Percentiles rank a stretch among this genome's conserved stretches.
phyloP scores from a whole-genome alignment of 257 asterid species.

The Euphrasia confusa region DNA sequence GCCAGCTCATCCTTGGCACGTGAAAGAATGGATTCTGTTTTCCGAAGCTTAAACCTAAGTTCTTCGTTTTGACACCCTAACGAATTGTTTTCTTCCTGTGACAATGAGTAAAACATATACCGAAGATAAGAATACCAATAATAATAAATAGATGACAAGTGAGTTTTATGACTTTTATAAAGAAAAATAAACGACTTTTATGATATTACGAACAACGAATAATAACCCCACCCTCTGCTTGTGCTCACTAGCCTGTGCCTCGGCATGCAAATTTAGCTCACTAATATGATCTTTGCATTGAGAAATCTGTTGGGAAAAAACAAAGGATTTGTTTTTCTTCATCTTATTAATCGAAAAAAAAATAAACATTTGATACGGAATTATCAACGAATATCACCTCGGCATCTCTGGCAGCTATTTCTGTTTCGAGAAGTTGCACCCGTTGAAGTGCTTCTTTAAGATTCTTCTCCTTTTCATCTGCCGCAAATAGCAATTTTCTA shows the following conservation, averaged over 20 bases:
- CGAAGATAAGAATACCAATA: background rate
- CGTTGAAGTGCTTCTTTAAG: slow-evolving; percentile 57
- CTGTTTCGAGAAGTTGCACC: slow-evolving; percentile 72
- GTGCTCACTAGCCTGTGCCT: slow-evolving; percentile 94
- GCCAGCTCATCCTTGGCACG: slow-evolving; percentile 82
- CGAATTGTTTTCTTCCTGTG: slow-evolving; percentile 83
- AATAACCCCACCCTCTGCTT: too few relatives aligned
- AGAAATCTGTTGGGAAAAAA: slow-evolving; percentile 47
- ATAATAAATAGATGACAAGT: background rate
- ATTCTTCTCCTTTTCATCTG: slow-evolving; percentile 53
- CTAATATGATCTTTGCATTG: slow-evolving; percentile 82
- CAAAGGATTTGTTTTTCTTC: slow-evolving; percentile 10
- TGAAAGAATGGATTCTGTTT: slow-evolving; percentile 59
- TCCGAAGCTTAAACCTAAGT: slow-evolving; percentile 59
- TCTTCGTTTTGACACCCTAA: slow-evolving; percentile 75
- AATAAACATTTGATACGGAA: background rate
- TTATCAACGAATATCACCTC: slow-evolving; percentile 44
- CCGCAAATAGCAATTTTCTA: slow-evolving; percentile 16
- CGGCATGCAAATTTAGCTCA: slow-evolving; percentile 86
- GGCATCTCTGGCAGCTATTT: slow-evolving; percentile 66
- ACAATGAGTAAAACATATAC: background rate
- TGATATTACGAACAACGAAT: slow-evolving; percentile 9
- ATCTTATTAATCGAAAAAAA: background rate
- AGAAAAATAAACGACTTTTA: background rate
- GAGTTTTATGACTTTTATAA: slow-evolving; percentile 51